Conservation (phyloP, 2,329 filamentous ascomycete species). For the Diatrype stigma region DNA sequence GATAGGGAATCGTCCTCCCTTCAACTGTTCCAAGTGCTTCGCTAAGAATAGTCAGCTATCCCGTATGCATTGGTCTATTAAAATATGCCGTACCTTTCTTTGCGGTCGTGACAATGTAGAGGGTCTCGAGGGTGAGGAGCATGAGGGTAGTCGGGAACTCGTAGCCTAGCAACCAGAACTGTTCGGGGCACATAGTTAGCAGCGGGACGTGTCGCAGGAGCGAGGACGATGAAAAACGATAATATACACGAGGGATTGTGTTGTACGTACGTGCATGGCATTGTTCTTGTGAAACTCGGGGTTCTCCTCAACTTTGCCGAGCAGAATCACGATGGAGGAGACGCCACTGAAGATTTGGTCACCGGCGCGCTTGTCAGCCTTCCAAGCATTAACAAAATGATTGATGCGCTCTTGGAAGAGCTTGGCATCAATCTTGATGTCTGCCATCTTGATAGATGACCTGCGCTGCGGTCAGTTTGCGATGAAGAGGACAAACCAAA, state of each 20-base stretch:
- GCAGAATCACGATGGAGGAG: constrained; percentile 80
- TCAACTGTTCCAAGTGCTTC: constrained; percentile 87
- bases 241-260: too few species aligned
- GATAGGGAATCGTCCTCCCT: constrained; percentile 86
- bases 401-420: constrained; percentile 91
- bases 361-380: constrained; percentile 85
- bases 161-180: constrained; percentile 99
- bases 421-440: constrained; percentile 93
- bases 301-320: constrained; percentile 91
- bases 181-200: constrained; percentile 18
- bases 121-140: constrained; percentile 79
- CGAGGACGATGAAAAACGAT: constrained; percentile 7
- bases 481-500: constrained; percentile 21
- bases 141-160: constrained; percentile 96
- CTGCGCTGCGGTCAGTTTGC: constrained; percentile 10
- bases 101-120: constrained; percentile 91
- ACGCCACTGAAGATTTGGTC: constrained; percentile 82
- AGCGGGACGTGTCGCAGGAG: constrained; percentile 5
- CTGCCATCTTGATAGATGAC: constrained; percentile 53
- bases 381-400: constrained; percentile 87
- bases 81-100: constrained; percentile 78
- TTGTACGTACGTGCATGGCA: constrained; percentile 76
- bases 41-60: constrained; percentile 51
- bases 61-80: constrained; percentile 5
- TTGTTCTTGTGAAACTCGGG: constrained; percentile 93